These are phyloP conservation scores for Hebeloma cylindrosporum DNA, from an alignment of 768 basidiomycete species.

Conservation along the genomic window DNA sequence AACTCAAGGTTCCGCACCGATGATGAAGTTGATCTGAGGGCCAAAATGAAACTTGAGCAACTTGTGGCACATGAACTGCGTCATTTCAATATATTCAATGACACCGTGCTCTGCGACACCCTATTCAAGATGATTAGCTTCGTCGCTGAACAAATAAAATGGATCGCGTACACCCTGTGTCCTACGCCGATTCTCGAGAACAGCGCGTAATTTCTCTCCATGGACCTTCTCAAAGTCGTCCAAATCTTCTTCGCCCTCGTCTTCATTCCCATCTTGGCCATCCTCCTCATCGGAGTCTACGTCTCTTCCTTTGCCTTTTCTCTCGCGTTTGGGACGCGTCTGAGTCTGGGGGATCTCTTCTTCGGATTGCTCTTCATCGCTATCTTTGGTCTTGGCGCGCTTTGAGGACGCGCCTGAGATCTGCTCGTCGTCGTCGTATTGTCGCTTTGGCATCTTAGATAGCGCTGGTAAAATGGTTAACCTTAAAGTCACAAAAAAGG, in stretches of 20 bases:
- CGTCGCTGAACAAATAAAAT: conserved; percentile 4
- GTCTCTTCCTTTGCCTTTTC: conserved; percentile 26
- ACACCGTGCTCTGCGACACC: conserved; percentile 84
- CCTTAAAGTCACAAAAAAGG: not conserved
- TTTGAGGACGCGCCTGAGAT: conserved; percentile 29
- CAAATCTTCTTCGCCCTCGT: conserved; percentile 45
- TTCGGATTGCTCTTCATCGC: conserved; percentile 25
- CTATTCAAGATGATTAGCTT: conserved; percentile 35
- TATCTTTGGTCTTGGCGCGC: conserved; percentile 32
- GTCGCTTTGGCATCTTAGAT: conserved; percentile 55
- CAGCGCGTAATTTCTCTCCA: conserved; percentile 53
- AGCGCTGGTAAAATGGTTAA: not conserved
- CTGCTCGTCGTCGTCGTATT: conserved; percentile 48
- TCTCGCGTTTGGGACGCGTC: conserved; percentile 17
- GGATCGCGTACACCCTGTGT: conserved; percentile 43
- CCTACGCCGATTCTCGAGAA: conserved; percentile 48
- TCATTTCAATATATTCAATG: conserved; percentile 82
- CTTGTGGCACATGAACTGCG: conserved; percentile 96
- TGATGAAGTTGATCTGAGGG: conserved; percentile 96
- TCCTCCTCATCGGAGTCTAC: conserved; percentile 33
- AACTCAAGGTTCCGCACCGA: conserved; percentile 50
- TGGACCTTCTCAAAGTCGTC: conserved; percentile 71
- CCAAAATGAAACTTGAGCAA: conserved; percentile 83
- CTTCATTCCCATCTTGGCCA: conserved; percentile 31
- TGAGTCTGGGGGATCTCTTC: conserved; percentile 22